phyloP scores from a whole-genome alignment of 257 asterid species.

The Solanum bulbocastanum region DNA sequence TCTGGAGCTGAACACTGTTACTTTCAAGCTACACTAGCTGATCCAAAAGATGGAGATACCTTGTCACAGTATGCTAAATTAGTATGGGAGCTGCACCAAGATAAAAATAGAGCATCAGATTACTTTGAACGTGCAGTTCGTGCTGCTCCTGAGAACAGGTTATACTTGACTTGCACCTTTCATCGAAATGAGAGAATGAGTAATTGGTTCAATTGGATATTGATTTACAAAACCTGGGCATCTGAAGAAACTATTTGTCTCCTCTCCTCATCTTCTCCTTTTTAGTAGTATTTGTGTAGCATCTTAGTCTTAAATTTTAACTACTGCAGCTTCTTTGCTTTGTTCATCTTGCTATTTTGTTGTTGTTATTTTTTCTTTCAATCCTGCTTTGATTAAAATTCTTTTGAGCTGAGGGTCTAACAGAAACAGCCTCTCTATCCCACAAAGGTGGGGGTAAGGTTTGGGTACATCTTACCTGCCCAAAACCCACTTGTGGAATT shows the following conservation, averaged over 20 bases:
- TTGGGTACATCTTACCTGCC: neutral
- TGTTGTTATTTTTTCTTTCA: neutral
- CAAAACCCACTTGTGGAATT: neutral
- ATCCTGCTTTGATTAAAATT: neutral
- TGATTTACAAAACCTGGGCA: neutral
- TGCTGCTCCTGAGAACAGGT: constrained; percentile 79
- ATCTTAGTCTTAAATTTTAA: neutral
- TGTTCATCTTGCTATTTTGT: neutral
- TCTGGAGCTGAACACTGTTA: constrained; percentile 63
- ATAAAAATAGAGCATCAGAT: constrained; percentile 41
- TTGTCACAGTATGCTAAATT: constrained; percentile 50
- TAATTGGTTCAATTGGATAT: neutral
- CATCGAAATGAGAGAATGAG: neutral
- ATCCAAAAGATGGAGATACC: constrained; percentile 57
- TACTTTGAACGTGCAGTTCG: constrained; percentile 52
- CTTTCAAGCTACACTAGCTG: constrained; percentile 46
- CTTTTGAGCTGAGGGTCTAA: neutral
- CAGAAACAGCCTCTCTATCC: neutral
- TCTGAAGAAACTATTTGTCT: neutral
- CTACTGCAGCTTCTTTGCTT: neutral
- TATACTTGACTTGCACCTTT: neutral
- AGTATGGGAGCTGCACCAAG: constrained; percentile 60
- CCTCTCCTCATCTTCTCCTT: neutral
- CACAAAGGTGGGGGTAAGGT: neutral
- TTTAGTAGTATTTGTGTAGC: neutral